Evolutionary conservation across 202 grass and related monocot genomes (phyloP).

Genomic region (Setaria viridis): DNA sequence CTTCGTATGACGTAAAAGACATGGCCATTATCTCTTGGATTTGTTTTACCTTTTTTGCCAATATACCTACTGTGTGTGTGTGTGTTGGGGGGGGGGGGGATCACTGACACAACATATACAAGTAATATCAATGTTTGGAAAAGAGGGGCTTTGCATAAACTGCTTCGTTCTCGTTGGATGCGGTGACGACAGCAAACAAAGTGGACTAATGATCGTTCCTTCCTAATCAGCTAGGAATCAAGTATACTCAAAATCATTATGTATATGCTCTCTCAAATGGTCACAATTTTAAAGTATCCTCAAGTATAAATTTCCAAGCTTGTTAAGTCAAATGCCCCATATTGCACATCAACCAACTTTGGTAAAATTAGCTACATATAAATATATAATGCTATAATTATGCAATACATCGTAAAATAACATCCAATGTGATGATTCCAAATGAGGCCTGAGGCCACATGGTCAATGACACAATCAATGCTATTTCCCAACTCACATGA

Average conservation of each 20-base stretch:
- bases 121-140: background rate
- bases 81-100: background rate
- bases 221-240: constrained; percentile 1
- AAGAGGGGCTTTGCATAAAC: background rate
- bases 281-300: background rate
- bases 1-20: background rate
- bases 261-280: background rate
- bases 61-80: background rate
- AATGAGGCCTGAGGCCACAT: too few species aligned
- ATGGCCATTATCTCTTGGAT: background rate
- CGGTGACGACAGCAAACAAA: background rate
- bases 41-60: background rate
- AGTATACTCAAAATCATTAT: too few species aligned
- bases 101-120: background rate
- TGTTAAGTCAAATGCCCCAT: background rate
- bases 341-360: background rate
- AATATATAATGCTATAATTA: background rate
- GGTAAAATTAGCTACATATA: background rate
- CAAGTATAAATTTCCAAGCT: background rate
- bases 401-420: background rate
- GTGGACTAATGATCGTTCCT: background rate
- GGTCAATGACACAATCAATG: background rate
- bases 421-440: background rate
- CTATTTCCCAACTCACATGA: too few species aligned
- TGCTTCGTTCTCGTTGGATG: constrained; percentile 8